Evolutionary conservation across 768 basidiomycete genomes (phyloP).

Genomic region (Russula brevipes): DNA sequence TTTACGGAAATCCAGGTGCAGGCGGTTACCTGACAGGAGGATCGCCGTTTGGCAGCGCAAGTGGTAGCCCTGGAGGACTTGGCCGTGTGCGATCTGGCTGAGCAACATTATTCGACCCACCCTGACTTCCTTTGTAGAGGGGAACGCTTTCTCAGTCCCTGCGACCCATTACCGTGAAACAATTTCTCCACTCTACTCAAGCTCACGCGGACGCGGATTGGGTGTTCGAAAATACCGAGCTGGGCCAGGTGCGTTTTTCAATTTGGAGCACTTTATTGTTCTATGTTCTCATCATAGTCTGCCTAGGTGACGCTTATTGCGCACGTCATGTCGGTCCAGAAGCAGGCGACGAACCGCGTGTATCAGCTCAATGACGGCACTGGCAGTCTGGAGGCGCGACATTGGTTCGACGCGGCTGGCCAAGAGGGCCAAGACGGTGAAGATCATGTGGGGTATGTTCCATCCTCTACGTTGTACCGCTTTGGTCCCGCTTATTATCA

Average conservation of each 20-base stretch:
- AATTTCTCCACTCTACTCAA: constrained; percentile 72
- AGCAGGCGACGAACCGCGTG: constrained; percentile 73
- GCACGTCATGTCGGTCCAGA: constrained; percentile 60
- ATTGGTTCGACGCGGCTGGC: constrained; percentile 69
- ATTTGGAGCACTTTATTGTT: background rate
- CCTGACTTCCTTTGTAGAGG: constrained; percentile 30
- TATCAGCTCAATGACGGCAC: constrained; percentile 86
- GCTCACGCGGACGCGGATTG: constrained; percentile 87
- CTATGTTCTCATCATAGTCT: constrained; percentile 2
- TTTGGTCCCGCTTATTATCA: background rate
- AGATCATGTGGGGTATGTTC: constrained; percentile 41
- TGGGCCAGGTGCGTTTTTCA: constrained; percentile 62
- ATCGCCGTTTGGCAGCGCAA: constrained; percentile 52
- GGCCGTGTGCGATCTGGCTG: constrained; percentile 36
- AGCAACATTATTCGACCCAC: background rate
- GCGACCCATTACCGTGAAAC: constrained; percentile 73
- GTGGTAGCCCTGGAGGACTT: constrained; percentile 56
- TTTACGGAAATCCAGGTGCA: constrained; percentile 40
- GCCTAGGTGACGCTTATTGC: constrained; percentile 68
- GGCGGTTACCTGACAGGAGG: constrained; percentile 57
- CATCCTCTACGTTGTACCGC: background rate
- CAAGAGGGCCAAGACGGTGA: constrained; percentile 60
- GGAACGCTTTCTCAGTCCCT: constrained; percentile 43
- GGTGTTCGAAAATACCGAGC: constrained; percentile 71
- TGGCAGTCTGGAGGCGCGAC: constrained; percentile 67